Conservation (phyloP, 2,329 filamentous ascomycete genomes). For the Allantophomopsis lycopodina region DNA sequence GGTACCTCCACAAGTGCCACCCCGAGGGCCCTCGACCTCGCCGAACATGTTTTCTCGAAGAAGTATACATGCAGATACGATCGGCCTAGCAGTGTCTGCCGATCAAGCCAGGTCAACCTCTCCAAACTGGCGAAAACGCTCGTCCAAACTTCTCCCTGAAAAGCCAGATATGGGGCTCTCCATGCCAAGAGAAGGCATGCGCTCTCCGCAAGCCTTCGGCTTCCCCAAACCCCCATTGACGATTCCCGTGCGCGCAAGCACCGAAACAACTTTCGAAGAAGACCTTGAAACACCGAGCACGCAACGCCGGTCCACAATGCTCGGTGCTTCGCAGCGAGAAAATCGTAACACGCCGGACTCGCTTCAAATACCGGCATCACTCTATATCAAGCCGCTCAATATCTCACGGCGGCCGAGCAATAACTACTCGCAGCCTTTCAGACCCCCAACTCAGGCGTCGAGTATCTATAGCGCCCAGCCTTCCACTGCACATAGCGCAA, state of each 20-base stretch:
- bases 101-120: conserved; percentile 5
- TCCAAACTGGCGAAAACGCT: conserved; percentile 4
- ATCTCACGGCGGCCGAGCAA: neutral
- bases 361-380: neutral
- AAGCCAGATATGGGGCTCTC: conserved; percentile 14
- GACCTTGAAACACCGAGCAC: conserved; percentile 5
- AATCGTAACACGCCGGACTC: neutral
- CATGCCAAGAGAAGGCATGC: conserved; percentile 9
- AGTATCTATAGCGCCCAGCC: conserved; percentile 1
- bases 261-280: conserved; percentile 18
- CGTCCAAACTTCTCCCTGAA: conserved; percentile 16
- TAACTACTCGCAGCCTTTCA: neutral
- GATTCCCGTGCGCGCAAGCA: conserved; percentile 9
- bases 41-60: conserved; percentile 17
- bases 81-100: conserved; percentile 17
- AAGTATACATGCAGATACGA: conserved; percentile 13
- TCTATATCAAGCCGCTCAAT: neutral
- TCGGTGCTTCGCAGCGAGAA: neutral
- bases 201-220: conserved; percentile 5
- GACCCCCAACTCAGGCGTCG: neutral
- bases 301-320: neutral
- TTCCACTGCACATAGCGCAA: neutral
- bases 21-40: conserved; percentile 8
- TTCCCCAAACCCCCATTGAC: conserved; percentile 1
- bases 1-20: conserved; percentile 10